Percentiles rank a stretch among this genome's conserved stretches.
phyloP scores from a whole-genome alignment of 1,139 yeast genomes.

The Candida sanyaensis region DNA sequence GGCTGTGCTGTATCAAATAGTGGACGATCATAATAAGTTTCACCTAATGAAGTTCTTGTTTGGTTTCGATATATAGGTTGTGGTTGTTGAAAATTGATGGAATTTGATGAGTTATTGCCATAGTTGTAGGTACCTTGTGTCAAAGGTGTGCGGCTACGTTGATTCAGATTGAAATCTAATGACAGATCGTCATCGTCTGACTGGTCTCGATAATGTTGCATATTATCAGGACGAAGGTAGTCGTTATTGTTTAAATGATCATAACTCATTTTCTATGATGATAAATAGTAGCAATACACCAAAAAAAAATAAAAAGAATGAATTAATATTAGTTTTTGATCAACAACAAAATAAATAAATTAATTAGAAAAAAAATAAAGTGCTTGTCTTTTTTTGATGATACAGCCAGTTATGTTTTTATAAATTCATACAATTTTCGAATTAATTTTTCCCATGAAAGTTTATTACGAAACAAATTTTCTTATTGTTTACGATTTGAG shows the following conservation, averaged over 20 bases:
- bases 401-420: background rate
- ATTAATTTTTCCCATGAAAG: background rate
- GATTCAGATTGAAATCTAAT: constrained; percentile 9
- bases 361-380: background rate
- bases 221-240: constrained; percentile 9
- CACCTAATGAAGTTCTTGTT: constrained; percentile 12
- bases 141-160: constrained; percentile 16
- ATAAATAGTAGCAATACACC: background rate
- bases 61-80: constrained; percentile 24
- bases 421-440: background rate
- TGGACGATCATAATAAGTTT: constrained; percentile 27
- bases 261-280: constrained; percentile 12
- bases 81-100: constrained; percentile 37
- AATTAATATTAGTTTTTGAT: background rate
- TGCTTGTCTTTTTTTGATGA: background rate
- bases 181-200: constrained; percentile 13
- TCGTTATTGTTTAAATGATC: constrained; percentile 6
- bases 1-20: constrained; percentile 21
- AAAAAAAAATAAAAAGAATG: background rate
- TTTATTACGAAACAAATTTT: background rate
- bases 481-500: background rate
- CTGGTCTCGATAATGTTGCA: constrained; percentile 8
- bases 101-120: constrained; percentile 19
- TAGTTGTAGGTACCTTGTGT: constrained; percentile 22
- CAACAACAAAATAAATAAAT: background rate